phyloP scores from a whole-genome alignment of 73 alveolate genomes.

The Paramecium sonneborni region DNA sequence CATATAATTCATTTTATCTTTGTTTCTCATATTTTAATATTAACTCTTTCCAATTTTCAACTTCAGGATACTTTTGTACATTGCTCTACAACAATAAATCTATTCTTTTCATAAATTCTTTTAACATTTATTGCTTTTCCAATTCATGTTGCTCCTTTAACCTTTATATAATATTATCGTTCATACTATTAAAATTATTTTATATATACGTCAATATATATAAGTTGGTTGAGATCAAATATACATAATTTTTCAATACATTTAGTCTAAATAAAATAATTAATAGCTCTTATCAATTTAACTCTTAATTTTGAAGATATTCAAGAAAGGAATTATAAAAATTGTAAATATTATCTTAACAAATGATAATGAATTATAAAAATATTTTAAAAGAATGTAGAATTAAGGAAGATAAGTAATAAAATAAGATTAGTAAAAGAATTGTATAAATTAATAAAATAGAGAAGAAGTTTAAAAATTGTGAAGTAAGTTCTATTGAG shows the following conservation, averaged over 20 bases:
- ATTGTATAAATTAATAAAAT: no score
- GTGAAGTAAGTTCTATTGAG: background rate
- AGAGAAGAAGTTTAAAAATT: background rate
- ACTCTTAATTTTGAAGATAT: no score
- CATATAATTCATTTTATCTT: constrained; percentile 42
- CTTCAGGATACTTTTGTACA: constrained; percentile 43
- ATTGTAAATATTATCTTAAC: no score
- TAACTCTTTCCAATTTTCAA: constrained; percentile 46
- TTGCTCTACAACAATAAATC: background rate
- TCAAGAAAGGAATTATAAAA: no score
- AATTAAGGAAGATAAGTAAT: no score
- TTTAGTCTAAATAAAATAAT: no score
- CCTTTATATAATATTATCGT: background rate
- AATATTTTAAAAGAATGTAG: no score
- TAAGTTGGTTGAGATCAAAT: background rate
- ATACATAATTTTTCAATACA: background rate
- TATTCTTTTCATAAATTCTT: background rate
- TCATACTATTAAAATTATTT: background rate
- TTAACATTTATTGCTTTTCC: background rate
- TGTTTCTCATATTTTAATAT: constrained; percentile 30
- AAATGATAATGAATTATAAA: no score
- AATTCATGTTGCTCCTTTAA: constrained; percentile 5
- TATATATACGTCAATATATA: background rate
- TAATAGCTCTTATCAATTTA: no score
- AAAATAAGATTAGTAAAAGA: no score